Evolutionary conservation across 208 protist species (phyloP), one percentile per base, ranked within the genome.

Genomic region (Vickermania spadyakhi): DNA sequence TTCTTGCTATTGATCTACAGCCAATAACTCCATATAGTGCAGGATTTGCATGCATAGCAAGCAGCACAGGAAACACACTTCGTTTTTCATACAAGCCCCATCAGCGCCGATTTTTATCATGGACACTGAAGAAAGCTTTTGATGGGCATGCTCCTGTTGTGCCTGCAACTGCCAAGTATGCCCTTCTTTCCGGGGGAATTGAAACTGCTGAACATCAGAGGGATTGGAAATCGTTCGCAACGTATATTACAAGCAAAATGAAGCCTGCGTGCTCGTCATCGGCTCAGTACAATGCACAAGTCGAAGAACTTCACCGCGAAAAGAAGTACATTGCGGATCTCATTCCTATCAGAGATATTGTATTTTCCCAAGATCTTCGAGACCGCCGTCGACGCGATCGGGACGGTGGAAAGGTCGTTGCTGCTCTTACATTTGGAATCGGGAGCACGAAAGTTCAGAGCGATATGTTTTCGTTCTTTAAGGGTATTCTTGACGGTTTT

Each of bases 391-490:
- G 75, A 1, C 84, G 88, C 7, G 88, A 94, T 45, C 66, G 75
- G 23, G 88, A 94, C 3, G 64, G 77, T 21, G 81, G 86, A 61
- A 83, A 91, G 70, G 75, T 86, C 18, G 76, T 69, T 50, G 75
- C 73, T 14, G 23, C 63, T 36, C 57, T 86, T 31, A 70, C 71
- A 1, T 92, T 89, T 53, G 84, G 74, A 14, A 73, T 94, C 21
- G 84, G 79, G 36, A 94, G 81, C 52, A 69, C 74, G 30, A 84
- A 90, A 62, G 76, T 94, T 27, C 81, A 89, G 62, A 78, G 77
- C 27, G 88, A 94, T 68, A 94, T 94, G 88, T 91, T 92, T 58
- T 57, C 75, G n/a, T 55, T 92, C 50, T 90, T 94, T 56, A 83
- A 81, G 26, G 60, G 65, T n/a, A 74, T 94, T 27, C 52, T 89